Base-by-base conservation (phyloP, 805 yeast species). In the Candida pini region DNA sequence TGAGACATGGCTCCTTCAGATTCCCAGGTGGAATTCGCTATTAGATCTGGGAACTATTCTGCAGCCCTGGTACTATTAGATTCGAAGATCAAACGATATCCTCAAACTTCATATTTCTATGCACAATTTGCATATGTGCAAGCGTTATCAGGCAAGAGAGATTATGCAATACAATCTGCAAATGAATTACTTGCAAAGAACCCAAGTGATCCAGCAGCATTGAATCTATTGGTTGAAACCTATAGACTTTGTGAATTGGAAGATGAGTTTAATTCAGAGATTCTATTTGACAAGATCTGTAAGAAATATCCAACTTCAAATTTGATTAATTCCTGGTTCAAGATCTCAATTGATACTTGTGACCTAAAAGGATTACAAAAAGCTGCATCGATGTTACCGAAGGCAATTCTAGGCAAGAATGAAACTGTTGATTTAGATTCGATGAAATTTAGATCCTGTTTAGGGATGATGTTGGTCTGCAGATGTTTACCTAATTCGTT, bases 261-360 rank as follows among this genome's bases (percentile, higher is more conserved):
- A 0, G 53, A 47, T 30, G 65, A 63, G 1, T 52, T 46, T 25
- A 51, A 51, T 10, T 55, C 53, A 0, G 76, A 73, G 35, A 65
- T 60, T 31, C 66, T 75, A 0, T 80, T 71, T 49, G 87, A 79
- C 40, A 69, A 63, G 35, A 78, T 79, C 3, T 66, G 72, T 28
- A 71, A 72, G 49, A 75, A 71, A 49, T 77, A 73, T 44, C 78
- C 81, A 4, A 64, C 69, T 4, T 58, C 65, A 28, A 64, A 63
- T 8, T 52, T 73, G 21, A 57, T 73, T 6, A 56, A 64, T 28
- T 63, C 62, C 22, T 84, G 90, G 88, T 78, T 78, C 50, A 66
- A 66, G 26, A 58, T 66, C 26, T 63, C 80, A 19, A 49, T 79
- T 19, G 65, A 64, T 6, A 58, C 58, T 25, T 63, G 61, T 24